Evolutionary conservation across 2,329 filamentous ascomycete genomes (phyloP).

Genomic region (Metarhizium guizhouense): DNA sequence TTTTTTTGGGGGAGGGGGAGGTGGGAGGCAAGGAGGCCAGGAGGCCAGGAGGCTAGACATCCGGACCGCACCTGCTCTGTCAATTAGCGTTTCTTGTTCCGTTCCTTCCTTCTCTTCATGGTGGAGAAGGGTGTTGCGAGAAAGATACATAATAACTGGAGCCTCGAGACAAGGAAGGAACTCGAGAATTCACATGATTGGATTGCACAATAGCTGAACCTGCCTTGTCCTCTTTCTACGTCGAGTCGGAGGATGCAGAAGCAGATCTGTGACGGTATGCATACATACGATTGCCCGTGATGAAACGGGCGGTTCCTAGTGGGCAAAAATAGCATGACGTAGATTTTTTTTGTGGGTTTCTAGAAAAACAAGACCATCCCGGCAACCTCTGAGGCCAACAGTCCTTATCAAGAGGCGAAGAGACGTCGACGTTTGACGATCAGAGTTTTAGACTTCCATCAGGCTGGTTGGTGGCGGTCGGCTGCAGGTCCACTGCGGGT

Average conservation of each 20-base stretch:
- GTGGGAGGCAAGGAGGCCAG: too few species aligned
- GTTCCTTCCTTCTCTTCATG: neutral
- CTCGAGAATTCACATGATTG: too few species aligned
- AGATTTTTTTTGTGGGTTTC: neutral
- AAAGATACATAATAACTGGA: neutral
- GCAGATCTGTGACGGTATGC: too few species aligned
- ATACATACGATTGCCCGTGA: too few species aligned
- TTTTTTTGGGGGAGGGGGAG: neutral
- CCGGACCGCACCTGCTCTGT: constrained; percentile 1
- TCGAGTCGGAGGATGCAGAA: too few species aligned
- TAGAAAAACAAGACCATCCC: neutral
- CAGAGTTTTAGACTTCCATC: neutral
- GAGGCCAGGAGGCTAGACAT: neutral
- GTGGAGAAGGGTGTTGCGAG: neutral
- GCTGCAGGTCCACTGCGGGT: neutral
- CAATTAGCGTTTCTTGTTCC: neutral
- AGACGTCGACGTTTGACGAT: neutral
- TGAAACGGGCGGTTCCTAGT: neutral
- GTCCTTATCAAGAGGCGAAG: neutral
- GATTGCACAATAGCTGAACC: too few species aligned
- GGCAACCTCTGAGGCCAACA: neutral
- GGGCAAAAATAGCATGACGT: neutral
- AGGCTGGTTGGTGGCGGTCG: neutral
- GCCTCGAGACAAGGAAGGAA: neutral
- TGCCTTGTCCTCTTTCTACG: too few species aligned